Evolutionary conservation across 495 filamentous ascomycete species (phyloP), one percentile per base, ranked within the genome.

Genomic region (Penicillium atrosanguineum): DNA sequence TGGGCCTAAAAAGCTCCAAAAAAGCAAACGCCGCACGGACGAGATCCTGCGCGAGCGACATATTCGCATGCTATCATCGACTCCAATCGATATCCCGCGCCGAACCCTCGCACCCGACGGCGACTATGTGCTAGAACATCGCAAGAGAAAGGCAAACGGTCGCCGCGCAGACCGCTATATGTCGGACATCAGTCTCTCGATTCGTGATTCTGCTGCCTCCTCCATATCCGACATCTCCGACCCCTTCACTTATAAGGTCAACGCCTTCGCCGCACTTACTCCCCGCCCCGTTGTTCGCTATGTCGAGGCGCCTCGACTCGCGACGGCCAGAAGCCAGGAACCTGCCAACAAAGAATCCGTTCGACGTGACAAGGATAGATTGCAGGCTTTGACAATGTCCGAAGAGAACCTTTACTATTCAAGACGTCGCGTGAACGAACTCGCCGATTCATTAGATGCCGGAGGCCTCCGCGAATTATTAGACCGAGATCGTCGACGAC

Each of bases 371-470:
- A 74, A 69, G 39, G 71, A 76, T 11, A 70, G 79, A 39, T 70
- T 75, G 28, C 69, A 74, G 14, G 65, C 77, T 9, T 28, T 65
- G 23, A 55, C 67, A 0, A 79, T 84, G 11, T 79, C 82, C 5
- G 84, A 90, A 49, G 85, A 88, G 16, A 81, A 81, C 4, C 67
- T 83, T 14, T 85, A 79, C 53, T 57, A 62, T 36, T 84, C 87
- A 4, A 84, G 79, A 49, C 87, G 84, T 60, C 82, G 87, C 34
- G 81, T 97, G 12, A 87, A 93, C 57, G 84, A 87, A 43, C 73
- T 94, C 36, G 91, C 90, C 20, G 87, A 96, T 66, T 85, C 88
- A 37, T 73, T 96, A 39, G 87, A 86, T 69, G 87, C 91, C 1
- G 81, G 87, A 34, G 88, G 86, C 60, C 61, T 97, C 45, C 79